Base-by-base conservation (phyloP, 495 filamentous ascomycete genomes). In the Xylaria palmicola region DNA sequence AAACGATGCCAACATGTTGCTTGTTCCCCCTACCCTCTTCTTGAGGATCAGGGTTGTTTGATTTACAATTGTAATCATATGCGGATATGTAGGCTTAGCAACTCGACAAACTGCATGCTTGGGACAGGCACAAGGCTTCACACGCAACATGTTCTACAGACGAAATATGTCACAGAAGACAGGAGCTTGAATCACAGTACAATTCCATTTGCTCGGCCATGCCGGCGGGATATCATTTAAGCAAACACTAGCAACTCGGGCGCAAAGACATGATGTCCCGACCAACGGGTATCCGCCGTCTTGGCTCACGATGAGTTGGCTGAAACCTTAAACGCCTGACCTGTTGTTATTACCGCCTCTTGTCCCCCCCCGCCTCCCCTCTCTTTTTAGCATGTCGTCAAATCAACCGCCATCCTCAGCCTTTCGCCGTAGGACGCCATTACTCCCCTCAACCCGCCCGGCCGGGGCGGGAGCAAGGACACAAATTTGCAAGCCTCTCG, bases 211-310 rank as follows among this genome's bases (percentile, higher is more conserved):
- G 62, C 69, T 67, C 69, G 69, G 69, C 60, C 64, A 54, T 64
- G 69, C 69, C 69, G 69, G 69, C 66, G 66, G 69, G 69, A 71
- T 71, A 71, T 71, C 69, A 69, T 65, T 55, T 45, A 65, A 68
- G 61, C 66, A 69, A 62, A 24, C 26, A 61, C 62, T 26, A 61
- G 47, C 49, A 44, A 48, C 63, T 58, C 30, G 26, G 15, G 43
- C 61, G 39, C 62, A 65, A 69, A 68, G 64, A 63, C 59, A 63
- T n/a, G n/a, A n/a, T n/a, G n/a, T n/a, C n/a, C n/a, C n/a, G n/a
- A n/a, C n/a, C n/a, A n/a, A n/a, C 22, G 37, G 19, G 22, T n/a
- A 30, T 26, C 30, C 13, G 17, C 45, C 24, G 56, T 20, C 22
- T 30, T 44, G 45, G 47, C 49, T 60, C 29, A 45, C 57, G 37